Base-by-base conservation (phyloP, 1,139 yeast species). In the Candida mesenterica region DNA sequence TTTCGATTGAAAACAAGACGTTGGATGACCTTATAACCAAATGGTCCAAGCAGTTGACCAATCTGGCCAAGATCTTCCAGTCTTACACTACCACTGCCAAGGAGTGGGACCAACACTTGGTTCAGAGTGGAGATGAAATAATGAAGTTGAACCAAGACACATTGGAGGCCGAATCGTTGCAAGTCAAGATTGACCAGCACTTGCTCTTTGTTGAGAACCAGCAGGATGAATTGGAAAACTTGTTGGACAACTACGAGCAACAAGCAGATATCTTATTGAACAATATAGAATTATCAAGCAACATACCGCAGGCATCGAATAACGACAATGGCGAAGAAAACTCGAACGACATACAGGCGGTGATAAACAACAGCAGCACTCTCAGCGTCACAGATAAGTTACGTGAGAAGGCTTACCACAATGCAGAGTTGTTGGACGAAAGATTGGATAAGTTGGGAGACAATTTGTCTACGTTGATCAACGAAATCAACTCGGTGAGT, bases 1-100 rank as follows among this genome's bases (percentile, higher is more conserved):
- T 88, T 3, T 83, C 95, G 7, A 73, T 94, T 33, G 89, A 86
- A 50, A 92, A 92, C 62, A 88, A 88, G 56, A 88, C 96, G 1
- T 69, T 94, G 56, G 98, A 92, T 52, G 98, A 92, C 56, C 74
- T 92, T 45, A 85, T 94, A 34, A 77, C 89, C 22, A 89, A 85
- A 60, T 94, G 98, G 99, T 85, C 97, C 1, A 78, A 79, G 40
- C 95, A 94, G 49, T 65, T 92, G 42, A 72, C 90, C 3, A 72
- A 77, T 15, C 80, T 95, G 1, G 77, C 92, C 1, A 70, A 72
- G 19, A 81, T 86, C 24, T 92, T 90, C 61, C 83, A 82, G 42
- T 61, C 72, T n/a, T 94, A 86, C 53, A 83, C 96, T 14, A 64
- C 70, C 14, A 84, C 82, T 43, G 81, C 90, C 18, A 80, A 82